Base-by-base conservation (phyloP, 1,284 basidiomycete species). In the Boletus sp. region DNA sequence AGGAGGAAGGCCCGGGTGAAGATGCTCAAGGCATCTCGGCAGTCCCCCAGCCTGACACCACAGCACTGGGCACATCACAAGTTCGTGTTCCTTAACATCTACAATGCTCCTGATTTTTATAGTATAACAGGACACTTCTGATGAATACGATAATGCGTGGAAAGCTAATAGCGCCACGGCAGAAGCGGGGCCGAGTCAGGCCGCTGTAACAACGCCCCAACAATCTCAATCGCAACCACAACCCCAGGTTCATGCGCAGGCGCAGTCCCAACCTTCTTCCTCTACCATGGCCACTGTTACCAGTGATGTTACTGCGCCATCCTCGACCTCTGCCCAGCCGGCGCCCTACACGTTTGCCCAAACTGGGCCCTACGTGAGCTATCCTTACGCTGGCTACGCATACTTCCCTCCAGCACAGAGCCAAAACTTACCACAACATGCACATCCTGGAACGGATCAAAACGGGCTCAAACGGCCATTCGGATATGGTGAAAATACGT, bases 101-200 rank as follows among this genome's bases (percentile, higher is more conserved):
- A 20, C 6, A 29, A 26, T 39, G 37, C 41, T 34, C 34, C 38
- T 46, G 41, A 52, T 47, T 33, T 17, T 44, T 25, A 48, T 33
- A 19, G 30, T 46, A 16, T 35, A 30, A 48, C 44, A 72, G 69
- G 66, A 69, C 5, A 65, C 70, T n/a, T 59, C 70, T 5, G 73
- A 78, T 46, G 75, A 76, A 32, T 81, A 75, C 45, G 71, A 74
- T 34, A 73, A 77, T 41, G 76, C 77, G 0, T 81, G 81, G 78
- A 76, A 74, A 49, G 75, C 76, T 12, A 75, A 76, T 51, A 73
- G 71, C 26, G 71, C 71, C 12, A 60, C 66, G 5, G 59, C 69
- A 7, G 71, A 64, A 46, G 41, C 59, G 16, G 53, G 53, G 25
- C 35, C 61, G 23, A 60, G 53, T 26, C 60, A 61, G 19, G 30